phyloP scores from a whole-genome alignment of 2,329 filamentous ascomycete species.

The Pseudopyrenochaeta lycopersici region DNA sequence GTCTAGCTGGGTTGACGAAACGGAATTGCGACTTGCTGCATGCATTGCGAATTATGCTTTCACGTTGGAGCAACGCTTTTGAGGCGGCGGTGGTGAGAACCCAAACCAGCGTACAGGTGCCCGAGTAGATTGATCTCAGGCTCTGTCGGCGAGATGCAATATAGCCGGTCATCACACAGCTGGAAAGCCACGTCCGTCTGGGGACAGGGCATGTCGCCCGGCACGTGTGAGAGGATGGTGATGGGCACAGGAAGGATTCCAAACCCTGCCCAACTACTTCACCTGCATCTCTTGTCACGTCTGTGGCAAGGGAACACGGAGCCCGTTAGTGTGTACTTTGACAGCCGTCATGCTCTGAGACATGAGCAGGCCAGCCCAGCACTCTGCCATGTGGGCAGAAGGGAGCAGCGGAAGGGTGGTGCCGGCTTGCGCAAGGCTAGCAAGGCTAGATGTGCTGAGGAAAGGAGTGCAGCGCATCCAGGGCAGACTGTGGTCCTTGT shows the following conservation, averaged over 20 bases:
- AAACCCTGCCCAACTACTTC: constrained; percentile 5
- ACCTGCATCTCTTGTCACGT: constrained; percentile 11
- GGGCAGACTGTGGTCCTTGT: neutral
- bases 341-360: constrained; percentile 30
- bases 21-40: constrained; percentile 6
- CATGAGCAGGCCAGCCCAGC: constrained; percentile 39
- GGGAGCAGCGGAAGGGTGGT: constrained; percentile 23
- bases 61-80: constrained; percentile 8
- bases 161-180: constrained; percentile 23
- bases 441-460: constrained; percentile 8
- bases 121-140: constrained; percentile 1
- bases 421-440: constrained; percentile 6
- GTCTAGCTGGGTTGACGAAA: neutral
- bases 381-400: constrained; percentile 9
- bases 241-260: constrained; percentile 1
- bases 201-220: constrained; percentile 14
- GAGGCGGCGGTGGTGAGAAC: constrained; percentile 33
- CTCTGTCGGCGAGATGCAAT: constrained; percentile 16
- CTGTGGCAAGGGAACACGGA: constrained; percentile 17
- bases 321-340: constrained; percentile 20
- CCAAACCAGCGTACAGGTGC: constrained; percentile 24
- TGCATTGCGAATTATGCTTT: neutral
- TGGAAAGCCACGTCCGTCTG: neutral
- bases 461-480: constrained; percentile 9
- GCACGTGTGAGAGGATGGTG: constrained; percentile 7